These are phyloP conservation scores for Xylaria sp. DNA, from an alignment of 2,329 filamentous ascomycete genomes.

Conservation along the genomic window DNA sequence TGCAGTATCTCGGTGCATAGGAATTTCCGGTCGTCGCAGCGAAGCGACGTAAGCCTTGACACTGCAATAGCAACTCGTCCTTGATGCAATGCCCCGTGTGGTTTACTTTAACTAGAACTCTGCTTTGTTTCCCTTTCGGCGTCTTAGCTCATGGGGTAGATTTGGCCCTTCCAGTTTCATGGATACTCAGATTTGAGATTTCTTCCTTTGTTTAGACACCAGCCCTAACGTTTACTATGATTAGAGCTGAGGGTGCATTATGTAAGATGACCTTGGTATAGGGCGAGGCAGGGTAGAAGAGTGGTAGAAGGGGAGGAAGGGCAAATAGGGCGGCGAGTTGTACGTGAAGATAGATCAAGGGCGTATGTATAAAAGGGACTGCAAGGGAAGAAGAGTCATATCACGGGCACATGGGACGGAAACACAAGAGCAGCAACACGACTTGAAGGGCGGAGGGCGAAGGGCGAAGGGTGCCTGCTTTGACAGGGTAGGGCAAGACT, in stretches of 20 bases:
- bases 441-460: background rate
- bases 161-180: too few species aligned
- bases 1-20: background rate
- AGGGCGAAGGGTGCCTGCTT: background rate
- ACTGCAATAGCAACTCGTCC: background rate
- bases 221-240: too few species aligned
- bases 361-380: background rate
- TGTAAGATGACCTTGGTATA: too few species aligned
- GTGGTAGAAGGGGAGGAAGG: too few species aligned
- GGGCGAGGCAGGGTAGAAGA: too few species aligned
- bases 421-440: too few species aligned
- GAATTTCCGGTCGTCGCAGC: background rate
- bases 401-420: background rate
- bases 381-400: background rate
- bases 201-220: too few species aligned
- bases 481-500: background rate
- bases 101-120: background rate
- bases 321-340: background rate
- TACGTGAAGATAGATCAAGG: background rate
- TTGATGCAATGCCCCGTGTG: background rate
- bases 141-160: too few species aligned
- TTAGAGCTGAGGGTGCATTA: too few species aligned
- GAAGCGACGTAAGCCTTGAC: background rate
- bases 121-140: background rate
- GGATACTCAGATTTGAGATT: too few species aligned